A percentile compares a stretch with the other conserved stretches of the same genome.
Evolutionary conservation across 2,329 filamentous ascomycete species (phyloP).

Genomic region (Microcyclospora tardicrescens): DNA sequence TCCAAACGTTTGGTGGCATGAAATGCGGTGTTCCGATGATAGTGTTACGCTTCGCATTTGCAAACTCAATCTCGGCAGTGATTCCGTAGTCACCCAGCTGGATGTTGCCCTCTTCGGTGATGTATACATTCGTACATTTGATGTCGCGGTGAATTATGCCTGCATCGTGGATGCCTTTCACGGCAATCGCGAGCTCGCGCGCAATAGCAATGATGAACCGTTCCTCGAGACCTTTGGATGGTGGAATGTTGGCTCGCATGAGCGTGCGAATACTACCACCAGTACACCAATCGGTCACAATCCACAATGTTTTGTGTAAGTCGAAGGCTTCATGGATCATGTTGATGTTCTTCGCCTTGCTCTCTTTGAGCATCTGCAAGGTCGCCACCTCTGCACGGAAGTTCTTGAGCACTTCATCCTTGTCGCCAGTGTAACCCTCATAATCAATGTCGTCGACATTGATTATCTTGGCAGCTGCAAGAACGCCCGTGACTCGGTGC

Average conservation of each 20-base stretch:
- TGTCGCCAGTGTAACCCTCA: constrained; percentile 40
- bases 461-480: constrained; percentile 71
- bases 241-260: constrained; percentile 35
- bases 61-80: constrained; percentile 62
- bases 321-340: constrained; percentile 66
- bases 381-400: constrained; percentile 53
- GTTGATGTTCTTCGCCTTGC: constrained; percentile 67
- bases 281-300: constrained; percentile 75
- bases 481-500: constrained; percentile 29
- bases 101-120: constrained; percentile 62
- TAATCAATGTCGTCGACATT: constrained; percentile 67
- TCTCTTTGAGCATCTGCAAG: constrained; percentile 59
- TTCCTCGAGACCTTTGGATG: constrained; percentile 37
- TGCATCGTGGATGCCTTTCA: constrained; percentile 52
- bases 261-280: constrained; percentile 65
- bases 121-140: constrained; percentile 63
- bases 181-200: constrained; percentile 47
- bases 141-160: constrained; percentile 54
- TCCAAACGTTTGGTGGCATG: constrained; percentile 64
- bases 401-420: constrained; percentile 45
- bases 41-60: constrained; percentile 59
- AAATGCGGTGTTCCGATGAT: constrained; percentile 74
- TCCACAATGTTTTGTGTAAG: constrained; percentile 71
- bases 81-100: constrained; percentile 81
- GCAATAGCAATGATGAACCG: constrained; percentile 52